These are phyloP conservation scores for Fusarium setosum DNA, from an alignment of 2,329 filamentous ascomycete genomes.

Conservation along the genomic window DNA sequence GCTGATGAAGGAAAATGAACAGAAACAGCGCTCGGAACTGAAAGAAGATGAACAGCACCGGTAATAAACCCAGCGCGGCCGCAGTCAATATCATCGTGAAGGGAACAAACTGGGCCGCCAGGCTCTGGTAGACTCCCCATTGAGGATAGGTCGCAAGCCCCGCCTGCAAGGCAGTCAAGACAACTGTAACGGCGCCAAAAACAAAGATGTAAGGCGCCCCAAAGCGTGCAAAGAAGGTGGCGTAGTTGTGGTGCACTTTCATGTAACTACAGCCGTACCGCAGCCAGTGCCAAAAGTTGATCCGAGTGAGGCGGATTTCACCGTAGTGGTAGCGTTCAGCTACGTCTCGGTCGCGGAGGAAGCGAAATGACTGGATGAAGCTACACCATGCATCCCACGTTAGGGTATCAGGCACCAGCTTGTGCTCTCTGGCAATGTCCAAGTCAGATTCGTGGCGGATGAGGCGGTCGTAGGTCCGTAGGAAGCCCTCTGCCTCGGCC, in stretches of 20 bases:
- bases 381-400: constrained; percentile 43
- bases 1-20: not conserved
- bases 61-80: constrained; percentile 3
- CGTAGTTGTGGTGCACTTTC: constrained; percentile 14
- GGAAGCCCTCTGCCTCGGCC: constrained; percentile 46
- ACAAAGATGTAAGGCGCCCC: constrained; percentile 19
- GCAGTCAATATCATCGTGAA: constrained; percentile 10
- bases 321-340: constrained; percentile 48
- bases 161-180: constrained; percentile 13
- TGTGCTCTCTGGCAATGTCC: constrained; percentile 39
- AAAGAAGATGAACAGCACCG: not conserved
- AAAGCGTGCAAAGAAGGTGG: constrained; percentile 13
- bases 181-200: constrained; percentile 13
- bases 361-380: constrained; percentile 45
- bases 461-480: constrained; percentile 48
- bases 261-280: constrained; percentile 8
- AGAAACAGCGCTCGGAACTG: constrained; percentile 1
- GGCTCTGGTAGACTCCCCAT: not conserved
- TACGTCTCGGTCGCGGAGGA: constrained; percentile 39
- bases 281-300: constrained; percentile 39
- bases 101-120: constrained; percentile 1
- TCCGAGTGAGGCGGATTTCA: constrained; percentile 50
- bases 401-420: constrained; percentile 41
- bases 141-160: not conserved
- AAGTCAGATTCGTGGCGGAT: constrained; percentile 50